Conservation (phyloP, 176 grass and related monocot genomes). For the Phragmites australis region DNA sequence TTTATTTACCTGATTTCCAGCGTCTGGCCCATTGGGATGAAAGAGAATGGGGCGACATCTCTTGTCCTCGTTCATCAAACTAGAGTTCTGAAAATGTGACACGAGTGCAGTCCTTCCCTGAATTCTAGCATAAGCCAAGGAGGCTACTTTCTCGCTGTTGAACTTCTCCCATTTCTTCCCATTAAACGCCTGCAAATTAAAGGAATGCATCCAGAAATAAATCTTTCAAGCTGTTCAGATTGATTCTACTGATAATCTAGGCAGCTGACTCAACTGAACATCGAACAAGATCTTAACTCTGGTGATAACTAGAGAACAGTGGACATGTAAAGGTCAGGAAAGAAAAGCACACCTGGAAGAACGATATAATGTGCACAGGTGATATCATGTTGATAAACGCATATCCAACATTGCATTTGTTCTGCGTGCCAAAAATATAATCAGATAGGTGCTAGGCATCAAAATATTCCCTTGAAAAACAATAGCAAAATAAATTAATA, state of each 20-base stretch:
- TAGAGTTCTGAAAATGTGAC: slow-evolving; percentile 93
- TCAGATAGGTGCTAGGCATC: neutral
- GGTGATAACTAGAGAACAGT: neutral
- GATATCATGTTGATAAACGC: slow-evolving; percentile 97
- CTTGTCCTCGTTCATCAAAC: slow-evolving; percentile 98
- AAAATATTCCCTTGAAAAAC: slow-evolving; percentile 2
- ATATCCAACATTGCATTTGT: slow-evolving; percentile 99
- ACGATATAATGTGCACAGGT: slow-evolving; percentile 80
- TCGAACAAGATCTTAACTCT: neutral
- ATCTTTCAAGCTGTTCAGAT: slow-evolving; percentile 18
- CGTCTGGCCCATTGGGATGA: slow-evolving; percentile 56
- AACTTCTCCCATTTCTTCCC: slow-evolving; percentile 99
- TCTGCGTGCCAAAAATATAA: slow-evolving; percentile 57
- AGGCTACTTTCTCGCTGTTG: slow-evolving; percentile 97
- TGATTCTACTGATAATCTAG: neutral
- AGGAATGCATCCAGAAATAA: neutral
- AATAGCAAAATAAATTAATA: neutral
- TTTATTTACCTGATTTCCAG: slow-evolving; percentile 60
- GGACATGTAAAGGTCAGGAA: slow-evolving; percentile 1
- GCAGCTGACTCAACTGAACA: slow-evolving; percentile 10
- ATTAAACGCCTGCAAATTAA: slow-evolving; percentile 68
- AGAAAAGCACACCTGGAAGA: slow-evolving; percentile 70
- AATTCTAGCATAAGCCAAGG: slow-evolving; percentile 88
- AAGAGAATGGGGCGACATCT: slow-evolving; percentile 95
- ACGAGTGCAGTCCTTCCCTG: slow-evolving; percentile 79